phyloP scores from a whole-genome alignment of 208 protist species.

The Acanthamoeba castellanii region DNA sequence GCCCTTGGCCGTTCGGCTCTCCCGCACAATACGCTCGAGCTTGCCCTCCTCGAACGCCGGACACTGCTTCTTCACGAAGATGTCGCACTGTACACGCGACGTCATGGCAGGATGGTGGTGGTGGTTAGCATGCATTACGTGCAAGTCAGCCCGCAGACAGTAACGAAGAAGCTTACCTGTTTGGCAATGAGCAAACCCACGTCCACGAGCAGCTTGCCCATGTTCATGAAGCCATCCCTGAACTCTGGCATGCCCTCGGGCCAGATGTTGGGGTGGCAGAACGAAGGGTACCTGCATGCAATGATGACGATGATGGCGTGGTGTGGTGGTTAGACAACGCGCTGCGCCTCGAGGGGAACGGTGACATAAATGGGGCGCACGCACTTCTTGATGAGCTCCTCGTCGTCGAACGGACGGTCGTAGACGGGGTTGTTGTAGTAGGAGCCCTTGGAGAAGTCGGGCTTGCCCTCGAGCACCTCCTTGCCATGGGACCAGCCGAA shows the following conservation, averaged over 20 bases:
- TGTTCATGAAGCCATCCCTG: slow-evolving; percentile 83
- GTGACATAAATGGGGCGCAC: not conserved
- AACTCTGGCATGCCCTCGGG: slow-evolving; percentile 86
- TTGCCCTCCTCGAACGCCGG: slow-evolving; percentile 51
- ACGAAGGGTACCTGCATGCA: slow-evolving; percentile 76
- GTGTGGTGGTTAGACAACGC: not conserved
- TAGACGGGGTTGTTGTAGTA: slow-evolving; percentile 89
- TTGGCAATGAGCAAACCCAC: slow-evolving; percentile 80
- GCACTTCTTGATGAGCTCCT: slow-evolving; percentile 78
- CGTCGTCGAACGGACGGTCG: slow-evolving; percentile 84
- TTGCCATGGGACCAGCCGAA: slow-evolving; percentile 85
- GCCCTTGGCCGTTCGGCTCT: slow-evolving; percentile 80
- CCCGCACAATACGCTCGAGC: slow-evolving; percentile 79
- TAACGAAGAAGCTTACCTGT: slow-evolving; percentile 75
- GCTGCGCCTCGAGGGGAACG: not conserved
- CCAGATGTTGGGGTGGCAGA: slow-evolving; percentile 87
- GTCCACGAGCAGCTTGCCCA: slow-evolving; percentile 86
- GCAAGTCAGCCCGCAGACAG: not conserved
- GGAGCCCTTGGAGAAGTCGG: slow-evolving; percentile 85
- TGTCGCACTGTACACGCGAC: slow-evolving; percentile 6
- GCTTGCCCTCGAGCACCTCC: slow-evolving; percentile 79
- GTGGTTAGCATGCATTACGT: not conserved
- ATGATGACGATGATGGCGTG: too few species aligned
- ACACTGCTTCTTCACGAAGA: slow-evolving; percentile 43
- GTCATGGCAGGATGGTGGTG: too few species aligned